These are phyloP conservation scores for Trichoderma reesei DNA, from an alignment of 495 filamentous ascomycete species.

Conservation along the genomic window DNA sequence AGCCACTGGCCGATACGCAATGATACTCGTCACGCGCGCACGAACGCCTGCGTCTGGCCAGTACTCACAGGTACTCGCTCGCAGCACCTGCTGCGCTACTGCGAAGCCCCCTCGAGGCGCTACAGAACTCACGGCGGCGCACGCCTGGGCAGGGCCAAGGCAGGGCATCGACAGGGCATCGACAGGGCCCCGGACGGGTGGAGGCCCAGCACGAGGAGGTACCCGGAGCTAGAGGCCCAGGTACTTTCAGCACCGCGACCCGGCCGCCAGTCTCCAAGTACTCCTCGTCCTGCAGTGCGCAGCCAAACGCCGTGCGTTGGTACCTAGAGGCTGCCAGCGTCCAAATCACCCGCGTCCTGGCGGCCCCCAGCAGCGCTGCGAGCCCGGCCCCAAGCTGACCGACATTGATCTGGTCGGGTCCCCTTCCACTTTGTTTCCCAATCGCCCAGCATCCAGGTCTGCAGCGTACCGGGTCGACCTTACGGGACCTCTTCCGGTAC, in stretches of 20 bases:
- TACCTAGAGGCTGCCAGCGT: no score
- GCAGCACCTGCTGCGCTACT: background rate
- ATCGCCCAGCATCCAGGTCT: no score
- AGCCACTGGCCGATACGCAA: no score
- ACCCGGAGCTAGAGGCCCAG: background rate
- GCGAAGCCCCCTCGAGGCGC: background rate
- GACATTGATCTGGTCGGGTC: no score
- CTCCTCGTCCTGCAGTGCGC: background rate
- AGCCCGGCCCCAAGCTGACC: background rate
- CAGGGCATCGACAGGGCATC: constrained; percentile 1
- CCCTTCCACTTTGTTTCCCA: no score
- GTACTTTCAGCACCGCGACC: background rate
- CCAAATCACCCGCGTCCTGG: no score
- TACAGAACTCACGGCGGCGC: constrained; percentile 2
- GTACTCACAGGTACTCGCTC: background rate
- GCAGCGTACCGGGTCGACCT: background rate
- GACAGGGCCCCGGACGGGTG: background rate
- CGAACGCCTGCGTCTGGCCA: no score
- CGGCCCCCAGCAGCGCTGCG: background rate
- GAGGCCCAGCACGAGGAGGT: background rate
- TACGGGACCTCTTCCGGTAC: constrained; percentile 6
- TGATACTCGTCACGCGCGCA: no score
- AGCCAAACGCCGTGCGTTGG: no score
- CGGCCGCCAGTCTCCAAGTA: background rate
- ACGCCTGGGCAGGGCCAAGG: background rate